Base-by-base conservation (phyloP, 495 filamentous ascomycete species). In the Penicillium bialowiezense region DNA sequence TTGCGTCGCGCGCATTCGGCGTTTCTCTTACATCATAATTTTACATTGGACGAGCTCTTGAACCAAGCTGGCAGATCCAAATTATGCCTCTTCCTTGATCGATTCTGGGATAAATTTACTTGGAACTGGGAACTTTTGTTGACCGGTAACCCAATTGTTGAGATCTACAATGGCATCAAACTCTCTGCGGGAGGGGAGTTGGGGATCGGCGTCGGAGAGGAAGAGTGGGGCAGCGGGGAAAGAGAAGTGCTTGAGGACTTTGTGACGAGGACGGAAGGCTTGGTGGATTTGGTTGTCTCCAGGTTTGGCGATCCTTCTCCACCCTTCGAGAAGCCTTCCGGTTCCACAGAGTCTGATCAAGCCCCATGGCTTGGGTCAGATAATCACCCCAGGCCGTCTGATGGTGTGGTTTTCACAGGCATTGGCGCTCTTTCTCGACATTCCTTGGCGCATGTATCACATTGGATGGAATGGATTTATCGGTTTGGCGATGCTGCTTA, bases 151-250 rank as follows among this genome's bases (percentile, higher is more conserved):
- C 93, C 93, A 3, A 84, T 85, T 4, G 81, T 85, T 4, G 84
- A 84, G 48, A 78, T 95, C 3, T 89, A 88, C 56, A 83, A 85
- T 19, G 90, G 89, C 2, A 81, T 96, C 52, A 96, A 96, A 67
- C 81, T 97, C 35, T 90, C 93, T 13, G 89, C 87, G 20, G 88
- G 89, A 31, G 93, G 92, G 5, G 90, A 96, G 68, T 82, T 96
- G 19, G 95, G 93, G 14, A 80, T 96, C 13, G 95, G 95, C 1
- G 91, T 97, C 10, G 93, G 91, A 24, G 91, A 96, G 60, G 91
- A 96, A 69, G 89, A 96, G 50, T 83, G 91, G 72, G 91, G 91
- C 2, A 95, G 90, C 55, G 90, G 89, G 12, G 91, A 96, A 70
- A 72, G 91, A 58, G 90, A 91, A 56, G 92, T 97, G 1, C 73